These are phyloP conservation scores for Colletotrichum caudatum DNA, from an alignment of 2,329 filamentous ascomycete species.

Conservation along the genomic window DNA sequence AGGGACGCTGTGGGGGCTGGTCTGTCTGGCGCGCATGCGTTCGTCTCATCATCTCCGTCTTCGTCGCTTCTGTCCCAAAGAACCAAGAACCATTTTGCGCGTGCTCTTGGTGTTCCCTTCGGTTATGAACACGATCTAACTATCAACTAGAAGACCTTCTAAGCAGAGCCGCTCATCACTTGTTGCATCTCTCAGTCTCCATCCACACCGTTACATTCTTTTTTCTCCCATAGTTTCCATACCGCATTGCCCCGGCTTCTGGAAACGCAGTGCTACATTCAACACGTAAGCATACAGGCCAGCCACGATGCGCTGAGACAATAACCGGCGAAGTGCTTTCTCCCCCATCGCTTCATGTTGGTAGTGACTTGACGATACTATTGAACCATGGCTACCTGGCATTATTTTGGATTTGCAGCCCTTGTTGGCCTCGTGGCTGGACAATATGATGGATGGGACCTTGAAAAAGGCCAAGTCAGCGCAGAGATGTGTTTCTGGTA, in stretches of 20 bases:
- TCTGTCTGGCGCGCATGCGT: background rate
- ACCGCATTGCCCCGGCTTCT: conserved; percentile 6
- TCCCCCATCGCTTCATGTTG: background rate
- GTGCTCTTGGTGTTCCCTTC: background rate
- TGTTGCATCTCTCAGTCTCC: background rate
- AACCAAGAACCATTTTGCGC: background rate
- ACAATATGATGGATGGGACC: conserved; percentile 62
- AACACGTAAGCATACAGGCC: conserved; percentile 13
- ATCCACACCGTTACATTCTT: background rate
- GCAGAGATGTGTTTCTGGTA: conserved; percentile 71
- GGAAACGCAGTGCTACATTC: background rate
- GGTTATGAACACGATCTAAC: background rate
- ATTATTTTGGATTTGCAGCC: conserved; percentile 46
- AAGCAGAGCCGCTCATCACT: background rate
- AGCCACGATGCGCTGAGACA: conserved; percentile 29
- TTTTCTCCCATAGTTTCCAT: background rate
- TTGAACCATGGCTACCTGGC: conserved; percentile 4
- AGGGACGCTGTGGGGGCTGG: conserved; percentile 10
- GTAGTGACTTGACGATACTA: background rate
- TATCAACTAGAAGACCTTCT: background rate
- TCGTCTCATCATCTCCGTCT: conserved; percentile 3
- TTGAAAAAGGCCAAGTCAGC: conserved; percentile 61
- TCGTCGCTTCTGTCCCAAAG: background rate
- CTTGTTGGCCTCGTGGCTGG: conserved; percentile 50
- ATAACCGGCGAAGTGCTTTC: background rate